phyloP scores from a whole-genome alignment of 1,139 yeast genomes.

The Groenewaldozyma auringiensis region DNA sequence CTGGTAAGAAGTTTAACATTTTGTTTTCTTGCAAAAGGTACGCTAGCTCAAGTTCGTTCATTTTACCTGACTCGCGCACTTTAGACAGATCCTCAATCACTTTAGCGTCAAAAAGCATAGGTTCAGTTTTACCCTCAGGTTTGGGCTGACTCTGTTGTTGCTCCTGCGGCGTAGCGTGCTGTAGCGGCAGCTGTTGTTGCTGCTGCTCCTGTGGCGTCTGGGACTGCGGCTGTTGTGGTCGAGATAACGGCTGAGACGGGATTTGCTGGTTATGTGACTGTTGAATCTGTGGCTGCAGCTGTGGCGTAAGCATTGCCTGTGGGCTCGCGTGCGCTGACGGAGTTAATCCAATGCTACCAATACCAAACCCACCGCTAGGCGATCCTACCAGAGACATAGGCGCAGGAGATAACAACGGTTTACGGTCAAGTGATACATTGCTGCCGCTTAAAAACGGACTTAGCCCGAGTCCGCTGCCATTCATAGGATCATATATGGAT shows the following conservation, averaged over 20 bases:
- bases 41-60: not conserved
- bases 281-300: not conserved
- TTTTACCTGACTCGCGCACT: not conserved
- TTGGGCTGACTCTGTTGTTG: not conserved
- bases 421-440: not conserved
- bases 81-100: not conserved
- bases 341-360: not conserved
- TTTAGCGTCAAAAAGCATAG: not conserved
- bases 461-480: not conserved
- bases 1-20: conserved; percentile 19
- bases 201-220: not conserved
- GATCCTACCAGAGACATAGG: not conserved
- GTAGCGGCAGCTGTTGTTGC: not conserved
- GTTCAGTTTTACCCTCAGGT: not conserved
- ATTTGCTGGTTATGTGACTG: not conserved
- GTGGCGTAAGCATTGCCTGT: not conserved
- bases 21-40: conserved; percentile 2
- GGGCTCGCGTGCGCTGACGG: too few species aligned
- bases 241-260: not conserved
- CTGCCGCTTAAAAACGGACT: not conserved
- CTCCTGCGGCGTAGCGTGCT: not conserved
- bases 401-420: not conserved
- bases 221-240: not conserved
- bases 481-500: not conserved
- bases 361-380: not conserved